These are phyloP conservation scores for Strobilomyces echinocephalus DNA, from an alignment of 768 basidiomycete genomes.

Conservation along the genomic window DNA sequence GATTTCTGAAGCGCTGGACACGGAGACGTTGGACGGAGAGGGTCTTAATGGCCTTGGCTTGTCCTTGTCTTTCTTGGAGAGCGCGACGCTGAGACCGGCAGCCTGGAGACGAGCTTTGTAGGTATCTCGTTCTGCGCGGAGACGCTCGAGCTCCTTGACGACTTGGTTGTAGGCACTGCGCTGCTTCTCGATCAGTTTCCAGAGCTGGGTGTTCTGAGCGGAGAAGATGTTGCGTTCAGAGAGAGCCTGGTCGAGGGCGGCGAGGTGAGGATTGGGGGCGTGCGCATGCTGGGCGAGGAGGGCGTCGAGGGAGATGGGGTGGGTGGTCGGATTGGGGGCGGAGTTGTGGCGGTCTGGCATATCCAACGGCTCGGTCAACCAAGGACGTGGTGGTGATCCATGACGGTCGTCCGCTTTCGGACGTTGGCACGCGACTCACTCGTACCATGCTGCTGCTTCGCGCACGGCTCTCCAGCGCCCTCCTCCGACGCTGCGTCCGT, in stretches of 20 bases:
- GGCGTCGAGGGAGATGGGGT: slow-evolving; percentile 45
- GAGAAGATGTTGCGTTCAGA: slow-evolving; percentile 77
- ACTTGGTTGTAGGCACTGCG: slow-evolving; percentile 74
- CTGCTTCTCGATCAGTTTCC: slow-evolving; percentile 95
- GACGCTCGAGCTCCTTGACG: slow-evolving; percentile 79
- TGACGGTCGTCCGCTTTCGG: too few relatives aligned
- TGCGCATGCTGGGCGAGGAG: slow-evolving; percentile 53
- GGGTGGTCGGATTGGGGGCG: slow-evolving; percentile 24
- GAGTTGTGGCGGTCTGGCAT: slow-evolving; percentile 10
- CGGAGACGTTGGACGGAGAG: slow-evolving; percentile 22
- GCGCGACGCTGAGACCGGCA: slow-evolving; percentile 39
- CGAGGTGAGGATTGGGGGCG: slow-evolving; percentile 47
- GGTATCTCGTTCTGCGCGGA: slow-evolving; percentile 73
- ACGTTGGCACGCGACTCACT: too few relatives aligned
- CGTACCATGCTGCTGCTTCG: too few relatives aligned
- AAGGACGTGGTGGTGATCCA: too few relatives aligned
- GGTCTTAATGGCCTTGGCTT: slow-evolving; percentile 15
- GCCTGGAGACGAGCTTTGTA: slow-evolving; percentile 37
- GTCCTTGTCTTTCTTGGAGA: slow-evolving; percentile 28
- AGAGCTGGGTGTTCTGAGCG: slow-evolving; percentile 83
- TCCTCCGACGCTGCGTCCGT: slow-evolving; percentile 8
- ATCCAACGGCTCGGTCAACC: too few relatives aligned
- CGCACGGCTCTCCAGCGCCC: background rate
- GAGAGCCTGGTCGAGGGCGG: slow-evolving; percentile 72
- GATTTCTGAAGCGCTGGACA: slow-evolving; percentile 16